Base-by-base conservation (phyloP, 2,329 filamentous ascomycete genomes). In the Zelopaecilomyces penicillatus region DNA sequence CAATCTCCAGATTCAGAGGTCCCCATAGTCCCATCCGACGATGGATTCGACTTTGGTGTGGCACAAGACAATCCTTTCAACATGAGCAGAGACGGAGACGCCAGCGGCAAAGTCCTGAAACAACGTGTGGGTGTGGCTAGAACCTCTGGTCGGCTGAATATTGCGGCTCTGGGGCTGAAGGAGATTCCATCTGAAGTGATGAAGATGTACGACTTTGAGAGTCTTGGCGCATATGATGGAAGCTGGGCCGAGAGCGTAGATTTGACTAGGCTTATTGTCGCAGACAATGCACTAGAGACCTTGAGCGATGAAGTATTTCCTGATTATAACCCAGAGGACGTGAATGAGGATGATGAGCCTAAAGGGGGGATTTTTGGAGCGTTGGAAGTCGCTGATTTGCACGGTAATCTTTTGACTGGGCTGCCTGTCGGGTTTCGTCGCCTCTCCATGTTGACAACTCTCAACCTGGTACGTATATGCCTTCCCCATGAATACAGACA, bases 211-310 rank as follows among this genome's bases (percentile, higher is more conserved):
- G 85, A 89, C 54, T 71, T 87, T 12, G 82, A 89, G 43, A 74
- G 77, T 2, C 74, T 81, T 44, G 78, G 83, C 33, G 72, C 70
- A 9, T 69, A 75, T 26, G 79, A 76, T 32, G 76, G 81, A 8
- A 80, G 83, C 31, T 97, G 93, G 93, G 89, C 89, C 2, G 91
- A 97, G 63, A 84, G 85, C 47, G 87, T 97, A 8, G 91, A 97
- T 58, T 67, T 97, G 38, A 85, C 83, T 1, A 81, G 85, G 49
- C 81, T 97, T 41, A 79, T 93, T 51, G 89, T 86, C 5, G 89
- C 91, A 6, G 89, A 95, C 58, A 97, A 98, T 57, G 87, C 95
- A 57, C 65, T 98, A 39, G 80, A 87, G 55, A 70, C 72, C 30
- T 71, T 97, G 31, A 76, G 80, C 3, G 86, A 93, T 12, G 68